Percentiles rank a stretch among this genome's conserved stretches.
Evolutionary conservation across 768 basidiomycete species (phyloP).

Genomic region (Cystobasidium tubakii): DNA sequence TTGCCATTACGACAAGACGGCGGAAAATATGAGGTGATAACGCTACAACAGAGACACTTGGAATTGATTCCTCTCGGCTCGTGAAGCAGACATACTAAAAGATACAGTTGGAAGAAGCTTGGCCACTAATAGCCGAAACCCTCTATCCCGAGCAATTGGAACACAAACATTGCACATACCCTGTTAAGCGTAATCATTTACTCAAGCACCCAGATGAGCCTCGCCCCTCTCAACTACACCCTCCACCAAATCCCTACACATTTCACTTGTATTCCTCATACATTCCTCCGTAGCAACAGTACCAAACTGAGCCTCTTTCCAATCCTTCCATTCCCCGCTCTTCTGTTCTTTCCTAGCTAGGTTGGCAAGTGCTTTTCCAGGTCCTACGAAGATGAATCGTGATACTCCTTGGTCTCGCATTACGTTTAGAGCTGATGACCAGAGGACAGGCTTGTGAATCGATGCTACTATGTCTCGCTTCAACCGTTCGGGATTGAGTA

Average conservation of each 20-base stretch:
- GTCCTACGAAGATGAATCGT: conserved; percentile 44
- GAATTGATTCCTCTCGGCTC: no score
- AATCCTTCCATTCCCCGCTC: conserved; percentile 34
- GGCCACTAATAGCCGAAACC: no score
- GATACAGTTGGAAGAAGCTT: no score
- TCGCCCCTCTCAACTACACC: neutral
- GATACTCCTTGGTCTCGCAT: conserved; percentile 36
- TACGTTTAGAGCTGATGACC: conserved; percentile 41
- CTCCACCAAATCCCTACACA: conserved; percentile 7
- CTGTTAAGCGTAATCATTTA: neutral
- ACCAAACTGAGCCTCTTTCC: conserved; percentile 7
- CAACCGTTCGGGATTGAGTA: conserved; percentile 43
- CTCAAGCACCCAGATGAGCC: neutral
- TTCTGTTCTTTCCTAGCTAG: conserved; percentile 40
- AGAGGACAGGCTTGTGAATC: conserved; percentile 45
- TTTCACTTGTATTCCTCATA: conserved; percentile 1
- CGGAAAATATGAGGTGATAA: no score
- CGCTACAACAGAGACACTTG: no score
- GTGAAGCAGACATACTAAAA: no score
- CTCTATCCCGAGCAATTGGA: no score
- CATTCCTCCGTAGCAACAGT: conserved; percentile 19
- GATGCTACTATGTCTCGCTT: conserved; percentile 43
- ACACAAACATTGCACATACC: neutral
- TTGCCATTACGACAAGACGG: no score
- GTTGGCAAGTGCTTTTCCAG: conserved; percentile 46